Conservation (phyloP, 1,284 basidiomycete species). For the Melampsora larici-populina region DNA sequence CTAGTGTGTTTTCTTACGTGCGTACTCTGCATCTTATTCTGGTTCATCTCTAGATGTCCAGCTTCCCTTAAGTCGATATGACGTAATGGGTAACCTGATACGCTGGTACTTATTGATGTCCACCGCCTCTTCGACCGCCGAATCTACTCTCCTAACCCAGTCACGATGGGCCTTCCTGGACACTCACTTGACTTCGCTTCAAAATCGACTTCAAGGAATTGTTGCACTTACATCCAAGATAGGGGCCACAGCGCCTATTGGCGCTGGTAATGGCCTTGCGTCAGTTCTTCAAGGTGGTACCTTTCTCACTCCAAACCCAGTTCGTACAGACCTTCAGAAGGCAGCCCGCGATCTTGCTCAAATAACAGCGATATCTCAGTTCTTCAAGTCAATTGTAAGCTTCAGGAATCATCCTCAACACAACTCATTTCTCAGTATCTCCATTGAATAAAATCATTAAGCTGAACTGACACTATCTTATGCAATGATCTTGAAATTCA, state of each 20-base stretch:
- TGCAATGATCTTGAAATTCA: background rate
- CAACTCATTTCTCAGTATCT: background rate
- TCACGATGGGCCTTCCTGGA: slow-evolving; percentile 24
- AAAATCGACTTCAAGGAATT: slow-evolving; percentile 32
- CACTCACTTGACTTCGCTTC: slow-evolving; percentile 32
- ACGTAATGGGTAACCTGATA: slow-evolving; percentile 2
- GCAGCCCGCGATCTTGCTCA: slow-evolving; percentile 4
- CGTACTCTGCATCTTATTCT: no score
- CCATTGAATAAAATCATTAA: background rate
- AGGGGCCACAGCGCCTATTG: slow-evolving; percentile 9
- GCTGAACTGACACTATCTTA: background rate
- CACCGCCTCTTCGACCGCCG: background rate
- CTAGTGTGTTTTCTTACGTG: no score
- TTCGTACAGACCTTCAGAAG: background rate
- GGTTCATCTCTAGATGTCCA: background rate
- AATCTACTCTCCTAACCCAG: background rate
- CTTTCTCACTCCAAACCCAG: slow-evolving; percentile 6
- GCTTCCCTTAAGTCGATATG: background rate
- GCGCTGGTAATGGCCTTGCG: slow-evolving; percentile 9
- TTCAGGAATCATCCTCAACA: background rate
- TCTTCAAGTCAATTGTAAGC: slow-evolving; percentile 20
- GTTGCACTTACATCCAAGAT: slow-evolving; percentile 1
- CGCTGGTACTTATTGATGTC: background rate
- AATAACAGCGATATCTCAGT: background rate
- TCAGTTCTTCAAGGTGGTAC: background rate